Percentiles rank a stretch among this genome's conserved stretches.
These are phyloP conservation scores for Hordeum marinum DNA, from an alignment of 176 grass and related monocot genomes.

Conservation along the genomic window DNA sequence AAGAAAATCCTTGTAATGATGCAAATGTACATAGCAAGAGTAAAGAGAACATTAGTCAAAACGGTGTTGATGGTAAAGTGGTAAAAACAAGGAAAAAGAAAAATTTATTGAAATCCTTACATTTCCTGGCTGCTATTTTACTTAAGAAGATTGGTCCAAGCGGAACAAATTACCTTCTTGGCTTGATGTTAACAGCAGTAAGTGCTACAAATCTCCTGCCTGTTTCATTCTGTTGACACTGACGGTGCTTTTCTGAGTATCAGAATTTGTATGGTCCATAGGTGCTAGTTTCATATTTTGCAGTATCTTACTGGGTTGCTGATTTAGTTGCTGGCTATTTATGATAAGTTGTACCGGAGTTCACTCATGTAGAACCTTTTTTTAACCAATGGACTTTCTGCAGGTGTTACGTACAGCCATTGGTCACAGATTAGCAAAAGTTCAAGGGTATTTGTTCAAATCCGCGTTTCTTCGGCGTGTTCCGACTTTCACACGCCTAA, in stretches of 20 bases:
- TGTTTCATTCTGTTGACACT: slow-evolving; percentile 1
- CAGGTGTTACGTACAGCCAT: slow-evolving; percentile 90
- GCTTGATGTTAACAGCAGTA: slow-evolving; percentile 67
- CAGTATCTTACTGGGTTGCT: not conserved
- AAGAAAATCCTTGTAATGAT: slow-evolving; percentile 28
- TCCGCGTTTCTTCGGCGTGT: slow-evolving; percentile 85
- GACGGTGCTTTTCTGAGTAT: not conserved
- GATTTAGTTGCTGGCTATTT: not conserved
- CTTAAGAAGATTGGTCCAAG: slow-evolving; percentile 75
- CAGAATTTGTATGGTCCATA: not conserved
- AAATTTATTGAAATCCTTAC: slow-evolving; percentile 66
- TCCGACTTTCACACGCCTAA: slow-evolving; percentile 70
- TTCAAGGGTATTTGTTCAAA: slow-evolving; percentile 90
- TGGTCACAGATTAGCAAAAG: slow-evolving; percentile 88
- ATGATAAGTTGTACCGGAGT: not conserved
- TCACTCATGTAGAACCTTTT: slow-evolving; percentile 3
- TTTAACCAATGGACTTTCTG: slow-evolving; percentile 5
- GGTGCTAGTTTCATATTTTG: not conserved
- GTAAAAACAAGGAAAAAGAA: slow-evolving; percentile 45
- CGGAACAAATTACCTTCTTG: slow-evolving; percentile 64
- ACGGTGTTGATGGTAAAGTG: slow-evolving; percentile 52
- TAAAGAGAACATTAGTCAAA: slow-evolving; percentile 32
- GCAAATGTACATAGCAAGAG: slow-evolving; percentile 12
- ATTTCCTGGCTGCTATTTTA: slow-evolving; percentile 81
- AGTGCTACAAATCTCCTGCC: slow-evolving; percentile 4